phyloP scores from a whole-genome alignment of 169 alveolate species.

The Cryptosporidium bovis region DNA sequence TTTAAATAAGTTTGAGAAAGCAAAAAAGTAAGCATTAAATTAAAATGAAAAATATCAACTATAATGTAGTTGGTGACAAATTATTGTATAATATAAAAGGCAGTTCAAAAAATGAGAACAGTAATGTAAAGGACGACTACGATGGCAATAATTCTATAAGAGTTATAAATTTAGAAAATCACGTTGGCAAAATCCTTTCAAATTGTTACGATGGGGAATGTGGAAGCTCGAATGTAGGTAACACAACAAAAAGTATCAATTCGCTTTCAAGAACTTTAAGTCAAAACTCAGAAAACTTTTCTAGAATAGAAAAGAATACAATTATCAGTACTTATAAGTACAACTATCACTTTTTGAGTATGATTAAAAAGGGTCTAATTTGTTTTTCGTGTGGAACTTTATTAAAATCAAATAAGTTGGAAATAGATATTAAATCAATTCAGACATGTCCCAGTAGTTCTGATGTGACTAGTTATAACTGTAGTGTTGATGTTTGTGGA shows the following conservation, averaged over 20 bases:
- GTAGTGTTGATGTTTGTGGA: constrained; percentile 56
- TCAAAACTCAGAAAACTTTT: no score
- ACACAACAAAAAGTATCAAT: no score
- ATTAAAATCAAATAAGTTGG: background rate
- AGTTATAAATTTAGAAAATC: no score
- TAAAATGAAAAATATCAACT: constrained; percentile 5
- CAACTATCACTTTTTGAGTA: constrained; percentile 21
- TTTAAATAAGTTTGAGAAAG: no score
- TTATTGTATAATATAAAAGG: background rate
- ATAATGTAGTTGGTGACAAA: constrained; percentile 7
- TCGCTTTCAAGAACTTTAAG: no score
- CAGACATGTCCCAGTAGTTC: constrained; percentile 56
- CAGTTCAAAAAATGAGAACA: background rate
- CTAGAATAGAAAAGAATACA: background rate
- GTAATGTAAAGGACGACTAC: no score
- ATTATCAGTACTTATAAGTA: background rate
- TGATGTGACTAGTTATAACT: constrained; percentile 19
- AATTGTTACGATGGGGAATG: no score
- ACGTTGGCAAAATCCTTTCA: no score
- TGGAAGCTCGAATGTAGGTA: no score
- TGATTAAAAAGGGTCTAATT: constrained; percentile 66
- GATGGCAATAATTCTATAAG: no score
- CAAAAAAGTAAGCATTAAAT: no score
- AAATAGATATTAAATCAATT: constrained; percentile 20
- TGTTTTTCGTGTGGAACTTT: constrained; percentile 69